A percentile compares a stretch with the other conserved stretches of the same genome.
phyloP scores from a whole-genome alignment of 768 basidiomycete species.

The Russula sp. region DNA sequence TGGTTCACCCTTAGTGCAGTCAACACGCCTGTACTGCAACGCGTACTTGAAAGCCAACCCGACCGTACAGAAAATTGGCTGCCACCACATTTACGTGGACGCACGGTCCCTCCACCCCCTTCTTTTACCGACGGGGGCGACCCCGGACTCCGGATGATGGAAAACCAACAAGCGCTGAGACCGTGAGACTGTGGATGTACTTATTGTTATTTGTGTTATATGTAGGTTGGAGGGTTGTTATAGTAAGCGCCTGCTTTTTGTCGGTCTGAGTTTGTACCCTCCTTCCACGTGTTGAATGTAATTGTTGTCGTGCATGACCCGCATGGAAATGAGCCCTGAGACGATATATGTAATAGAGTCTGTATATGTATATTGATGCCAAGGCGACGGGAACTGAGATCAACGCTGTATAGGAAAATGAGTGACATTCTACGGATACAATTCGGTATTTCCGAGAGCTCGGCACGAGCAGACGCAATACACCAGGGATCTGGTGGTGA shows the following conservation, averaged over 20 bases:
- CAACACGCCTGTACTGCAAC: slow-evolving; percentile 23
- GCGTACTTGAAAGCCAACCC: slow-evolving; percentile 13
- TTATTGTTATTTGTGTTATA: slow-evolving; percentile 24
- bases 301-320: slow-evolving; percentile 17
- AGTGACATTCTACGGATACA: background rate
- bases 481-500: background rate
- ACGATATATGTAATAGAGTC: slow-evolving; percentile 2
- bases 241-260: slow-evolving; percentile 24
- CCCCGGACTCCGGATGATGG: slow-evolving; percentile 6
- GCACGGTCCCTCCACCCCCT: slow-evolving; percentile 16
- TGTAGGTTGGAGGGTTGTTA: slow-evolving; percentile 8
- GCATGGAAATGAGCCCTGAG: background rate
- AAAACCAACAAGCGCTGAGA: slow-evolving; percentile 5
- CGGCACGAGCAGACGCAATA: background rate
- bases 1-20: slow-evolving; percentile 30
- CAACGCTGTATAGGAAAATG: background rate
- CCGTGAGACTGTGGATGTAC: slow-evolving; percentile 12
- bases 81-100: slow-evolving; percentile 22
- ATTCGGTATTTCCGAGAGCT: background rate
- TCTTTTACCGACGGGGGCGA: background rate
- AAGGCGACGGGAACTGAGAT: background rate
- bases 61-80: slow-evolving; percentile 20
- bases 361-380: background rate
- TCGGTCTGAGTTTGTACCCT: slow-evolving; percentile 25
- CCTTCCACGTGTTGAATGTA: slow-evolving; percentile 20